phyloP scores from a whole-genome alignment of 768 basidiomycete species.

The Boletus sensibilis region DNA sequence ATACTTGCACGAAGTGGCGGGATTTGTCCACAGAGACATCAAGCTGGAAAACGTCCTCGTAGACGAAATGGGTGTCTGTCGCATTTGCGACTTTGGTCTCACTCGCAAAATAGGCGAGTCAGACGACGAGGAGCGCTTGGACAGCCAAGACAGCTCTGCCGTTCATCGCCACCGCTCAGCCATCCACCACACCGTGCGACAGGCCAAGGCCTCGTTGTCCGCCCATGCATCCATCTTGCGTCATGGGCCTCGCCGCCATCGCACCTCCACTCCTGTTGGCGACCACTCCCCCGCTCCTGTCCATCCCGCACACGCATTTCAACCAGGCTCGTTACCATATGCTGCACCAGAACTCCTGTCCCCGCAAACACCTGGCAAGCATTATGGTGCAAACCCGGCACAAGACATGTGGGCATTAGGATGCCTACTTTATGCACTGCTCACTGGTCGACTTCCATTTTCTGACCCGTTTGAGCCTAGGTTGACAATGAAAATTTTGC shows the following conservation, averaged over 20 bases:
- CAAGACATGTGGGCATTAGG: slow-evolving; percentile 98
- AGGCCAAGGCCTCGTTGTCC: slow-evolving; percentile 20
- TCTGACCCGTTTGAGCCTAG: slow-evolving; percentile 87
- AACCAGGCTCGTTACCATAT: slow-evolving; percentile 87
- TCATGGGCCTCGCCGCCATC: slow-evolving; percentile 46
- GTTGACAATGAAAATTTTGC: slow-evolving; percentile 86
- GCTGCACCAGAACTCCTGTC: slow-evolving; percentile 85
- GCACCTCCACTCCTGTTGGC: slow-evolving; percentile 44
- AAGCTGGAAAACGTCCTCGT: slow-evolving; percentile 97
- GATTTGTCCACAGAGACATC: slow-evolving; percentile 88
- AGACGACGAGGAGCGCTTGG: slow-evolving; percentile 36
- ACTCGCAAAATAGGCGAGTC: slow-evolving; percentile 59
- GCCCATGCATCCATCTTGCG: slow-evolving; percentile 22
- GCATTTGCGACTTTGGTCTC: slow-evolving; percentile 85
- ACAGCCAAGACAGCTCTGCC: slow-evolving; percentile 4
- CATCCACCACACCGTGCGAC: slow-evolving; percentile 26
- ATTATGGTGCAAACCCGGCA: slow-evolving; percentile 49
- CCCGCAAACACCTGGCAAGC: slow-evolving; percentile 46
- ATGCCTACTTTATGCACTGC: slow-evolving; percentile 80
- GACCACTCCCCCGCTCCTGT: slow-evolving; percentile 28
- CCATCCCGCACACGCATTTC: slow-evolving; percentile 44
- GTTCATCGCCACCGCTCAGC: slow-evolving; percentile 29
- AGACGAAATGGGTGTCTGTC: slow-evolving; percentile 84
- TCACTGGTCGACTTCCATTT: slow-evolving; percentile 87
- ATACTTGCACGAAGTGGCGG: slow-evolving; percentile 76